Evolutionary conservation across 2,329 filamentous ascomycete species (phyloP).

Genomic region (Furcasterigmium sp.): DNA sequence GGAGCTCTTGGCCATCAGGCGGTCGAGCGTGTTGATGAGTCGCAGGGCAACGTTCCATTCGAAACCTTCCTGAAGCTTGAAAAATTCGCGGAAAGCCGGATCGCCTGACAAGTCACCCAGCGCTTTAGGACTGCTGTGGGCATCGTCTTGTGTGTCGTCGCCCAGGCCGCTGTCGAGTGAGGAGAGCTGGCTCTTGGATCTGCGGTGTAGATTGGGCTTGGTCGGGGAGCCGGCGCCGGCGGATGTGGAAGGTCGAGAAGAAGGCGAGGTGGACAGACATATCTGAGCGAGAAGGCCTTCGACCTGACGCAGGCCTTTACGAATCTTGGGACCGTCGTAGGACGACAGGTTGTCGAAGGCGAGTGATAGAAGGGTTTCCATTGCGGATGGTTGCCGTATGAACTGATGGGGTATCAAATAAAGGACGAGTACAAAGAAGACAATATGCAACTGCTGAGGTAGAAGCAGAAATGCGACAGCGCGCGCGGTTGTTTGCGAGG

Average conservation of each 20-base stretch:
- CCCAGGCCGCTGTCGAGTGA: slow-evolving; percentile 13
- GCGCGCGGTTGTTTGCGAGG: slow-evolving; percentile 3
- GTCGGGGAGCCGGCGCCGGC: not conserved
- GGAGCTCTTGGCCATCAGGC: slow-evolving; percentile 75
- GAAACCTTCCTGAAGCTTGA: slow-evolving; percentile 93
- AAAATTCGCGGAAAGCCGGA: slow-evolving; percentile 91
- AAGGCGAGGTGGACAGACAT: slow-evolving; percentile 58
- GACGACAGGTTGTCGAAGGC: slow-evolving; percentile 97
- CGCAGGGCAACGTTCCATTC: slow-evolving; percentile 95
- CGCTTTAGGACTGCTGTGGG: slow-evolving; percentile 44
- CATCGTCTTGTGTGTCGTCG: slow-evolving; percentile 10
- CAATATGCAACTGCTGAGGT: too few relatives aligned
- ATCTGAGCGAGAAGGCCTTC: slow-evolving; percentile 93
- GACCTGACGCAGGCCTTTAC: slow-evolving; percentile 89
- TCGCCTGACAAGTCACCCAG: slow-evolving; percentile 71
- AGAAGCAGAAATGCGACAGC: too few relatives aligned
- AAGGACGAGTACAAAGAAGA: slow-evolving; percentile 6
- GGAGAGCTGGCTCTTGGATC: slow-evolving; percentile 3
- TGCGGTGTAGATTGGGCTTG: slow-evolving; percentile 1
- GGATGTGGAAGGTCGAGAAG: slow-evolving; percentile 4
- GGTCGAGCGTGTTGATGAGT: slow-evolving; percentile 78
- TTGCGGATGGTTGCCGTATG: slow-evolving; percentile 31
- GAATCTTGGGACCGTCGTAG: slow-evolving; percentile 82
- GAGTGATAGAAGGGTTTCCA: slow-evolving; percentile 89
- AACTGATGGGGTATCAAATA: slow-evolving; percentile 2